Evolutionary conservation across 768 basidiomycete genomes (phyloP), one percentile per base, ranked within the genome.

Genomic region (Tulasnella sp.): DNA sequence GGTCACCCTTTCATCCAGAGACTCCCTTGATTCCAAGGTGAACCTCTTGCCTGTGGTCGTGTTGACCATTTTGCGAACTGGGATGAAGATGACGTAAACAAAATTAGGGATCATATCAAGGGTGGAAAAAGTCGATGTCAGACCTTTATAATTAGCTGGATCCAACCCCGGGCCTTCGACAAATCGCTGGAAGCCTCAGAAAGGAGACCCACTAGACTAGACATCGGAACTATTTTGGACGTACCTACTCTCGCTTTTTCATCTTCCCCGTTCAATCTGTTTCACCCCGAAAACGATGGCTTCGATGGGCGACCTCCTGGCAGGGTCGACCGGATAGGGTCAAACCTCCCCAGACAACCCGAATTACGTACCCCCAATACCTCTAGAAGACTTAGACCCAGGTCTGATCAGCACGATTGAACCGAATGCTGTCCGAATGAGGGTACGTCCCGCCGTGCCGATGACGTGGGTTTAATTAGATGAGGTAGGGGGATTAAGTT

Each of bases 341-440:
- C 73, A 72, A 14, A 39, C 58, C 25, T 1, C 70, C n/a, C 39
- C 76, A 38, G 79, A 82, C 11, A 81, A 78, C 2, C 80, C 81
- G 36, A 79, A 83, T 11, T 75, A 82, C 39, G 79, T 83, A 52
- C 80, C 77, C 11, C 78, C 79, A 45, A 58, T 76, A 3, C 85
- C 84, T 25, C 76, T 81, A 67, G 85, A 86, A 75, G 85, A 91
- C 72, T 83, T 97, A 25, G 91, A 95, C 84, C 91, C 95, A 0
- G 93, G 83, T n/a, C 86, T 96, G 78, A 92, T 96, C 78, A 93
- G 95, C 79, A 82, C 88, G 82, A 93, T 97, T 79, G 92, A 90
- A 80, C 88, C 92, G 0, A 94, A 96, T 80, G 87, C 93, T 0
- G 89, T 88, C 70, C 85, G 89, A 72, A 96, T 97, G 93, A 92